These are phyloP conservation scores for Zancudomyces culisetae DNA, from an alignment of 371 early-diverging fungal genomes.

Conservation along the genomic window DNA sequence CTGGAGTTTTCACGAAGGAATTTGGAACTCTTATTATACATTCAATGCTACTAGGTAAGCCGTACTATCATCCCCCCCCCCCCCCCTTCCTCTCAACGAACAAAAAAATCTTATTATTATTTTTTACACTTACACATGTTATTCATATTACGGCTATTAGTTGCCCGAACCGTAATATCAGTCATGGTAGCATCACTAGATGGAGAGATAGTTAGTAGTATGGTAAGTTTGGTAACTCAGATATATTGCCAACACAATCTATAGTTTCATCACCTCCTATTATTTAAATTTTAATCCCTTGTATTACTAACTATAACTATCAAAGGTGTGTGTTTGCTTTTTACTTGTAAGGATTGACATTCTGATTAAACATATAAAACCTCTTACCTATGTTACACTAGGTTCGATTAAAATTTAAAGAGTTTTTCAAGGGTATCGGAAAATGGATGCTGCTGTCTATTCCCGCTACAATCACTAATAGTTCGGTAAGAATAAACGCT, in stretches of 20 bases:
- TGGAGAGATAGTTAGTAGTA: constrained; percentile 75
- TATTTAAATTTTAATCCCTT: too few relatives aligned
- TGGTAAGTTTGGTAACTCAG: constrained; percentile 44
- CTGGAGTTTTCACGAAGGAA: constrained; percentile 43
- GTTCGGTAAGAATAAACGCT: constrained; percentile 37
- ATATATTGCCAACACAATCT: too few relatives aligned
- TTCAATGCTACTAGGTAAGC: constrained; percentile 10
- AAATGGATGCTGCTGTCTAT: constrained; percentile 86
- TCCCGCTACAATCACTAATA: constrained; percentile 91
- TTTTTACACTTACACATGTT: too few relatives aligned
- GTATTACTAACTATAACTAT: too few relatives aligned
- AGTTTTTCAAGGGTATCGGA: constrained; percentile 56
- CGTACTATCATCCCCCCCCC: not conserved
- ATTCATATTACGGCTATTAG: constrained; percentile 2
- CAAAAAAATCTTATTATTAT: too few relatives aligned
- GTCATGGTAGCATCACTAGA: constrained; percentile 81
- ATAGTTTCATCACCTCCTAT: too few relatives aligned
- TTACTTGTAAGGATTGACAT: not conserved
- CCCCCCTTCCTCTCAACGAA: too few relatives aligned
- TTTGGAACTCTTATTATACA: constrained; percentile 35
- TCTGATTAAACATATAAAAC: too few relatives aligned
- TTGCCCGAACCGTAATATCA: constrained; percentile 49
- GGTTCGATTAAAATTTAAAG: constrained; percentile 27
- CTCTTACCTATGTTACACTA: not conserved
- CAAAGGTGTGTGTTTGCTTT: too few relatives aligned